Base-by-base conservation (phyloP, 2,329 filamentous ascomycete species). In the Alternaria brassicae region DNA sequence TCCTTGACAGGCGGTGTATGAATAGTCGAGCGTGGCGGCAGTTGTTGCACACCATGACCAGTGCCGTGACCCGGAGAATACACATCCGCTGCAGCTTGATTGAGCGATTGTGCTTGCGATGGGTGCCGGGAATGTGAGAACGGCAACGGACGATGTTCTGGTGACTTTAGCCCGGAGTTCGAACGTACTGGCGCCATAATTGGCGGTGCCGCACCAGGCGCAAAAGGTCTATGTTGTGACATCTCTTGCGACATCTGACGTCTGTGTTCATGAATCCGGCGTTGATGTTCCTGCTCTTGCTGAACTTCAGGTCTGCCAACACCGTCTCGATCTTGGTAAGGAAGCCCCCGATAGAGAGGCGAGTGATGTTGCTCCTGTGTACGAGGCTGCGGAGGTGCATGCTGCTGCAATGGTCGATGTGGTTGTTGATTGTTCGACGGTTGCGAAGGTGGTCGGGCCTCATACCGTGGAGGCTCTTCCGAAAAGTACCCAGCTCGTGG, bases 401-500 rank as follows among this genome's bases (percentile, higher is more conserved):
- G 75, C 37, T 71, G 68, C 44, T 74, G 73, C n/a, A 72, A 44
- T 39, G 67, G 28, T 19, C 73, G 65, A 39, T 68, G 56, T 23
- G 64, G 49, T 56, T 69, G 68, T 53, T 68, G 56, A 39, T 53
- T 60, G 4, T 62, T 60, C 1, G 73, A 65, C 27, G 73, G 63
- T 36, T 75, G 74, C 15, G 73, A 72, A 12, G 71, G 51, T 32
- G 68, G 69, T 36, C 75, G 69, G 49, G 63, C 68, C 13, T 78
- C 75, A 9, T 66, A 53, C 32, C 74, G 73, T 7, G 67, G 36
- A 7, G 68, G 63, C 21, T 76, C 72, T 51, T 78, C 73, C 13
- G 75, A 75, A 51, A 78, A 78, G 56, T 70, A 78, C 2, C 76
- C 76, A 40, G 71, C 68, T 49, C 67, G 72, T 59, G 76, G 76